phyloP scores from a whole-genome alignment of 345 rosid species.

The Rhizophora mangle region DNA sequence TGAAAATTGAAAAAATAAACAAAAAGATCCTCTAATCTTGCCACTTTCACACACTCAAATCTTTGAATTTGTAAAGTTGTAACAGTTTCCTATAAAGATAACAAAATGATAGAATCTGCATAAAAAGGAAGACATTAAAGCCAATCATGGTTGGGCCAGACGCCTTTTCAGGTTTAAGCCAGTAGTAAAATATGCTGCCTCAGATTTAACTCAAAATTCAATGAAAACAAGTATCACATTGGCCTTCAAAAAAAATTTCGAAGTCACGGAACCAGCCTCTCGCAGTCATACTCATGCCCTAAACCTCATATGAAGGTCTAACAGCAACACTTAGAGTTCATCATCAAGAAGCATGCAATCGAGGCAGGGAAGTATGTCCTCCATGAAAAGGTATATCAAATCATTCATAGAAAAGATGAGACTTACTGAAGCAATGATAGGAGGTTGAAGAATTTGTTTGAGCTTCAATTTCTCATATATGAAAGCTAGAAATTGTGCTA shows the following conservation, averaged over 20 bases:
- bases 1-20: conserved; percentile 1
- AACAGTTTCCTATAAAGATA: neutral
- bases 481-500: conserved; percentile 46
- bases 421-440: conserved; percentile 94
- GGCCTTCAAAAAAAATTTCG: neutral
- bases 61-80: too few species aligned
- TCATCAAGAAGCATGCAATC: neutral
- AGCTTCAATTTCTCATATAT: conserved; percentile 84
- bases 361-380: neutral
- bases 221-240: neutral
- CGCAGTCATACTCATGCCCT: neutral
- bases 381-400: neutral
- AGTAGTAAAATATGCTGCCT: neutral
- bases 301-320: neutral
- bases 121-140: neutral
- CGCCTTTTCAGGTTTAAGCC: neutral
- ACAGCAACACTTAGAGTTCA: neutral
- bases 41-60: too few species aligned
- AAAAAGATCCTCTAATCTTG: neutral
- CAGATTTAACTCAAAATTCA: neutral
- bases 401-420: neutral
- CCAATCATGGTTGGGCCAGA: neutral
- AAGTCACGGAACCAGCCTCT: neutral
- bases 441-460: conserved; percentile 91
- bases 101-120: neutral